These are phyloP conservation scores for Cicer arietinum DNA, from an alignment of 306 rosid genomes.

Conservation along the genomic window DNA sequence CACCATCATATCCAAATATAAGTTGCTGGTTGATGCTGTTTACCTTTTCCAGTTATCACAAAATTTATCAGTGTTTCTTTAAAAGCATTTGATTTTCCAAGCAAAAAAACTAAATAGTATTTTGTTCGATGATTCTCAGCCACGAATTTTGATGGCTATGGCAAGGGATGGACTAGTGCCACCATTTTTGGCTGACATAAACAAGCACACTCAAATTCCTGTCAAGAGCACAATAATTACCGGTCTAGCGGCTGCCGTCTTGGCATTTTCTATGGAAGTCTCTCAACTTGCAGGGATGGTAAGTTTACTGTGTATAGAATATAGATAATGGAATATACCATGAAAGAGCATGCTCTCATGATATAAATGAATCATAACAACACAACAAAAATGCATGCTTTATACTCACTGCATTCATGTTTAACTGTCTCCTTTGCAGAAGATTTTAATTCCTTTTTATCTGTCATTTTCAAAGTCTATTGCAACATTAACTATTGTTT, in stretches of 20 bases:
- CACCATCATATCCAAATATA: slow-evolving; percentile 21
- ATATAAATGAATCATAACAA: slow-evolving; percentile 11
- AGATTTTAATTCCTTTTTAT: too few species aligned
- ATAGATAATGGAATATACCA: background rate
- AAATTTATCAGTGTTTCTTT: background rate
- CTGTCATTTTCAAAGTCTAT: too few species aligned
- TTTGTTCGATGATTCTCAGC: slow-evolving; percentile 49
- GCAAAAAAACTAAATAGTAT: slow-evolving; percentile 8
- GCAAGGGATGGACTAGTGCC: slow-evolving; percentile 64
- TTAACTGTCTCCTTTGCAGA: background rate
- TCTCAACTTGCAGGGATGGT: slow-evolving; percentile 90
- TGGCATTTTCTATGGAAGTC: slow-evolving; percentile 91
- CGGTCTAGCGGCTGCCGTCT: slow-evolving; percentile 68
- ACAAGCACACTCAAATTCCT: slow-evolving; percentile 48
- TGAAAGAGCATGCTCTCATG: background rate
- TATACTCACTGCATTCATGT: background rate
- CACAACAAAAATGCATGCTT: background rate
- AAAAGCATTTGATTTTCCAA: slow-evolving; percentile 14
- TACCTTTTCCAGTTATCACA: slow-evolving; percentile 7
- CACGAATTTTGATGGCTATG: slow-evolving; percentile 59
- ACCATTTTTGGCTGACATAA: slow-evolving; percentile 51
- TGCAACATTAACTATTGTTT: too few species aligned
- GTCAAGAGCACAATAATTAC: slow-evolving; percentile 65
- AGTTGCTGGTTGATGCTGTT: slow-evolving; percentile 30
- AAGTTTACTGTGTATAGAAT: slow-evolving; percentile 44